Base-by-base conservation (phyloP, 164 flowering plant genomes). In the Kalanchoe fedtschenkoi region DNA sequence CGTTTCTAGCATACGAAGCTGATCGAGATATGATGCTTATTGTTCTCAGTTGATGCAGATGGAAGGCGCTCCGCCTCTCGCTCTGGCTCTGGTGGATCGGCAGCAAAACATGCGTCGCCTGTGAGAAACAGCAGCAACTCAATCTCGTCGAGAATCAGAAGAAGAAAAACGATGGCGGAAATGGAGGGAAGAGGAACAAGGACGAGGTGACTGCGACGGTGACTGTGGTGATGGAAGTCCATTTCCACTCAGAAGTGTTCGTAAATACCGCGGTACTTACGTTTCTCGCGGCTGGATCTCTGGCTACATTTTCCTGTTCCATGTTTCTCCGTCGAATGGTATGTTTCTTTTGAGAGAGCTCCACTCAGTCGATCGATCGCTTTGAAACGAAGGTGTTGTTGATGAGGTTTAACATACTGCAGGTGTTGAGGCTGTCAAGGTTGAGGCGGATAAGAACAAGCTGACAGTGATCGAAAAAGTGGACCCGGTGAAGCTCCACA, bases 391-490 rank as follows among this genome's bases (percentile, higher is more conserved):
- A n/a, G n/a, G n/a, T 37, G 39, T n/a, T 19, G 51, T 22, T 1
- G 19, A 3, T 44, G 22, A 17, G 19, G 47, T 42, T 42, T 42
- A 21, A 21, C n/a, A n/a, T n/a, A 16, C 13, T 37, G 11, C 24
- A 56, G 60, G 60, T 5, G 35, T 28, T 9, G 37, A 56, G 60
- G 14, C 19, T n/a, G 60, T 56, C 29, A 56, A 56, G 60, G 21
- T 44, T 19, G 37, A 56, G 30, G 37, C 6, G 21, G 60, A 56
- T 13, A 56, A 56, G 60, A 34, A 30, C 35, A 30, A 19, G 10
- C 60, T 56, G 8, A 56, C 60, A 5, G 60, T 56, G 10, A 14
- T n/a, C 19, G 60, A 35, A 3, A 30, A 6, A 16, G 60, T 56
- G 2, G 60, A 56, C 15, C 60, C 60, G 21, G 22, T n/a, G 34